Evolutionary conservation across 805 yeast species (phyloP), one percentile per base, ranked within the genome.

Genomic region (Nakazawaea anatomiae): DNA sequence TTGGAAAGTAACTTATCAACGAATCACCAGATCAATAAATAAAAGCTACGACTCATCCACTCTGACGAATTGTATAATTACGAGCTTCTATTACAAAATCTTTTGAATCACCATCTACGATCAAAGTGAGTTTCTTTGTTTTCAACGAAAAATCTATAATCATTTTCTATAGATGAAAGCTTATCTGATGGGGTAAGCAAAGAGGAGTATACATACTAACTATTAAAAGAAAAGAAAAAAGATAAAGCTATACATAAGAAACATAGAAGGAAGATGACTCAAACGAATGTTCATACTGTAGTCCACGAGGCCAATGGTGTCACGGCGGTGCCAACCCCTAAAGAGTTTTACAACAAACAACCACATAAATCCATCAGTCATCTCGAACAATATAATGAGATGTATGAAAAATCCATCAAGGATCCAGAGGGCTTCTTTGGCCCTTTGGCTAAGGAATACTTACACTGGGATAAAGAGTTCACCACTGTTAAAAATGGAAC

Each of bases 351-450:
- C 59, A 72, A 73, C 48, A 79, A 76, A 63, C 84, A 80, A 60
- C 89, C 89, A 54, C 66, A 75, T 49, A 65, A 72, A 43, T 85
- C 92, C 27, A 63, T 89, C 53, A 69, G 75, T 46, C 71, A 79
- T 40, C 63, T 88, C 47, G 87, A 81, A 9, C 85, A 89, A 58
- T 91, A 91, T 75, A 69, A 79, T 55, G 65, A 72, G 53, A 61
- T 89, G 69, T 88, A 91, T 73, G 67, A 80, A 55, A 75, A 87
- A 73, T 87, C 96, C 29, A 81, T 91, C 57, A 74, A 80, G 52
- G 79, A 87, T 61, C 98, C 98, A 42, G 86, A 79, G 50, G 76
- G 70, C 36, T 91, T 92, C 67, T 91, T 87, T 67, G 91, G 90
- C 45, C 80, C 82, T 47, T 72, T 78, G 66, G 97, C 96, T 47